A percentile compares a stretch with the other conserved stretches of the same genome.
Conservation (phyloP, 768 basidiomycete genomes). For the Crassisporium funariophilum region DNA sequence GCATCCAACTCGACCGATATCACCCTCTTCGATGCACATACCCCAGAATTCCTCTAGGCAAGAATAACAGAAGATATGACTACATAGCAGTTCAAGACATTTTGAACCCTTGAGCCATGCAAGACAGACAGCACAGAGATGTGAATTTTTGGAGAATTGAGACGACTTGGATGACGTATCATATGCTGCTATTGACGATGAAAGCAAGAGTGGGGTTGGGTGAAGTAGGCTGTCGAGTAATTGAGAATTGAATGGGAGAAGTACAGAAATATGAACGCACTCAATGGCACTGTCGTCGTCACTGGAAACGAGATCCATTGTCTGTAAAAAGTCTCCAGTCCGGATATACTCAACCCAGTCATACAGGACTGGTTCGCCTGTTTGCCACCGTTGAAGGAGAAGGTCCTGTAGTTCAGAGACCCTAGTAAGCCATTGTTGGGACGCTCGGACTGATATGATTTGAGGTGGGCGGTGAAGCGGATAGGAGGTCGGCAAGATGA, state of each 20-base stretch:
- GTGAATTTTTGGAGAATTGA: constrained; percentile 62
- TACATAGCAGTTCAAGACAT: constrained; percentile 68
- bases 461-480: constrained; percentile 55
- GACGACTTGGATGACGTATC: constrained; percentile 45
- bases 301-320: constrained; percentile 38
- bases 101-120: constrained; percentile 69
- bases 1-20: constrained; percentile 71
- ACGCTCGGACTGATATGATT: constrained; percentile 55
- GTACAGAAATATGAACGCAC: too few species aligned
- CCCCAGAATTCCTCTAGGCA: constrained; percentile 81
- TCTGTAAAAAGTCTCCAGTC: constrained; percentile 61
- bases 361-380: constrained; percentile 64
- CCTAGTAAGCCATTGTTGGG: constrained; percentile 60
- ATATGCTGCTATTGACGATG: constrained; percentile 45
- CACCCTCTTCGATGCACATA: constrained; percentile 75
- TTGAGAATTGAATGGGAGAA: too few species aligned
- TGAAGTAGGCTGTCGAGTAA: constrained; percentile 63
- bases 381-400: constrained; percentile 60
- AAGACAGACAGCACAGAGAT: constrained; percentile 75
- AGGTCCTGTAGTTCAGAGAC: constrained; percentile 36
- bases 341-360: constrained; percentile 74
- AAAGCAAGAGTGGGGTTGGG: constrained; percentile 52
- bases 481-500: constrained; percentile 56
- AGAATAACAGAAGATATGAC: constrained; percentile 75
- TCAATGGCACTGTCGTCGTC: constrained; percentile 36